Percentiles rank a stretch among this genome's conserved stretches.
These are phyloP conservation scores for Stenocarpella maydis DNA, from an alignment of 2,329 filamentous ascomycete species.

Conservation along the genomic window DNA sequence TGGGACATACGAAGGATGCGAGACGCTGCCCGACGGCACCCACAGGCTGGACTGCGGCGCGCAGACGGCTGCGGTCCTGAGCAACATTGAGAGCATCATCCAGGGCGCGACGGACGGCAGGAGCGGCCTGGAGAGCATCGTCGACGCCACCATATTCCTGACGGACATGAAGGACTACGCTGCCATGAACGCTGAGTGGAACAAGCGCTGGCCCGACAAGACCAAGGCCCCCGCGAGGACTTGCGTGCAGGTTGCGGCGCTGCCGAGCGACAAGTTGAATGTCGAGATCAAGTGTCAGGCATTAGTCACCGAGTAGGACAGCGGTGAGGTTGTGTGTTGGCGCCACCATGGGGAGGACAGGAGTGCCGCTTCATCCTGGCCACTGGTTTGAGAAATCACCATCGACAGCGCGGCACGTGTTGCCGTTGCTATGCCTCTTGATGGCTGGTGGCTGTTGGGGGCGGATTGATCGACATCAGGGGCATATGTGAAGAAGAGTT, in stretches of 20 bases:
- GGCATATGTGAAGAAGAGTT: too few relatives aligned
- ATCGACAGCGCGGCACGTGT: too few relatives aligned
- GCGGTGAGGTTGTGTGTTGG: too few relatives aligned
- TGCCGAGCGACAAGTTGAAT: slow-evolving; percentile 44
- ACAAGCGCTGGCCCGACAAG: slow-evolving; percentile 46
- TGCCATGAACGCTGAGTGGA: slow-evolving; percentile 48
- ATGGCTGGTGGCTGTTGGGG: neutral
- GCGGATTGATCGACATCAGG: neutral
- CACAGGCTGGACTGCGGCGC: slow-evolving; percentile 42
- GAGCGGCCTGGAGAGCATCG: slow-evolving; percentile 43
- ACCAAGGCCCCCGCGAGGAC: slow-evolving; percentile 44
- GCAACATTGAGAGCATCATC: slow-evolving; percentile 45
- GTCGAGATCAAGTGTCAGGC: slow-evolving; percentile 46
- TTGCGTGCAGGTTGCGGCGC: slow-evolving; percentile 45
- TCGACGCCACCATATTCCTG: slow-evolving; percentile 47
- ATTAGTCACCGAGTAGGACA: slow-evolving; percentile 25
- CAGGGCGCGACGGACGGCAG: slow-evolving; percentile 42
- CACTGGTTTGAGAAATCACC: neutral
- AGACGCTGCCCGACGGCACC: slow-evolving; percentile 38
- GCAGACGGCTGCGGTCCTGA: slow-evolving; percentile 46
- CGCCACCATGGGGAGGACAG: neutral
- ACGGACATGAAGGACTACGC: slow-evolving; percentile 45
- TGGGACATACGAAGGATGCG: slow-evolving; percentile 45
- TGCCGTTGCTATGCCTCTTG: neutral
- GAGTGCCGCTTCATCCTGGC: too few relatives aligned